A percentile compares a stretch with the other conserved stretches of the same genome.
These are phyloP conservation scores for Leccinum uliginosum DNA, from an alignment of 768 basidiomycete genomes.

Conservation along the genomic window DNA sequence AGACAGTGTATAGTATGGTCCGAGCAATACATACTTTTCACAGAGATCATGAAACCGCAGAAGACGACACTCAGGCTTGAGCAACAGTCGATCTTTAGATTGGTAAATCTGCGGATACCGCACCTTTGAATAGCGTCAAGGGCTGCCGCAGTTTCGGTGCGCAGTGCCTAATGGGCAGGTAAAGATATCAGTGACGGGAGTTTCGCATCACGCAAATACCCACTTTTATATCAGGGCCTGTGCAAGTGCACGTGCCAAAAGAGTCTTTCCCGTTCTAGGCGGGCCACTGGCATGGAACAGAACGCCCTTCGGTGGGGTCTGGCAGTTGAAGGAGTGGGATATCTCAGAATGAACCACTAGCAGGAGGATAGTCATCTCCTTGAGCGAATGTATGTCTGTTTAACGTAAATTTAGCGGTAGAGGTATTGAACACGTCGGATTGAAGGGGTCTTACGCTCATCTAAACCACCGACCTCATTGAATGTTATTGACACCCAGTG, in stretches of 20 bases:
- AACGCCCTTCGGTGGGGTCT: conserved; percentile 94
- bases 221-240: conserved; percentile 93
- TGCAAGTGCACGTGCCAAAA: conserved; percentile 90
- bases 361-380: conserved; percentile 97
- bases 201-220: conserved; percentile 21
- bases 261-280: conserved; percentile 97
- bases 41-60: conserved; percentile 94
- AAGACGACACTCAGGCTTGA: conserved; percentile 82
- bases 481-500: conserved; percentile 95
- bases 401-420: conserved; percentile 2
- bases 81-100: conserved; percentile 75
- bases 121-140: conserved; percentile 93
- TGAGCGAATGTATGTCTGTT: conserved; percentile 89
- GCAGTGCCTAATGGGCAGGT: conserved; percentile 62
- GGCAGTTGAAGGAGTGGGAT: conserved; percentile 87
- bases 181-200: conserved; percentile 1
- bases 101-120: conserved; percentile 98
- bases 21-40: conserved; percentile 66
- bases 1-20: not conserved
- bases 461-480: conserved; percentile 93
- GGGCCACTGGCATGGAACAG: conserved; percentile 98
- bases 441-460: conserved; percentile 67
- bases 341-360: conserved; percentile 95
- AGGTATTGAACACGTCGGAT: not conserved
- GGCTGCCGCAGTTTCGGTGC: conserved; percentile 95